Percentiles rank a stretch among this genome's conserved stretches.
Evolutionary conservation across 2,329 filamentous ascomycete genomes (phyloP).

Genomic region (Trichoderma cornu-damae): DNA sequence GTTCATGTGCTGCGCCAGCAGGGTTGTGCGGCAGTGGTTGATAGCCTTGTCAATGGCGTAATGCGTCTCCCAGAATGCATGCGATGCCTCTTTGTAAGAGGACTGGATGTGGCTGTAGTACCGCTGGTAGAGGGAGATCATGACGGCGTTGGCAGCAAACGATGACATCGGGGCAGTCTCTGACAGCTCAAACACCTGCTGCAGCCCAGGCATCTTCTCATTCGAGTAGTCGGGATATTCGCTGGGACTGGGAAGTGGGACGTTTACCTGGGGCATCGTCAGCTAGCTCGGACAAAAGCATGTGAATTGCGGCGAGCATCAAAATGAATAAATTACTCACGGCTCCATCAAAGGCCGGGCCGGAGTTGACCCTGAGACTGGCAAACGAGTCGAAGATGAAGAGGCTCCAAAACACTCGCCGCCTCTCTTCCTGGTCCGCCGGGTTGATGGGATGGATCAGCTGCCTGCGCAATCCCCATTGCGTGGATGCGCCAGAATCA

Average conservation of each 20-base stretch:
- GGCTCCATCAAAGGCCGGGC: not conserved
- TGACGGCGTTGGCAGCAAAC: conserved; percentile 6
- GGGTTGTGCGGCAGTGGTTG: not conserved
- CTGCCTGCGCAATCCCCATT: conserved; percentile 9
- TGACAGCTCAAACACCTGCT: not conserved
- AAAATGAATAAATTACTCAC: not conserved
- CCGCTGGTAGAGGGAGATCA: conserved; percentile 11
- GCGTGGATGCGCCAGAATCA: not conserved
- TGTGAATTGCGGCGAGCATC: too few species aligned
- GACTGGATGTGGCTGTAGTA: conserved; percentile 3
- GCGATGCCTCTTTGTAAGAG: not conserved
- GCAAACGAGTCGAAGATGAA: conserved; percentile 23
- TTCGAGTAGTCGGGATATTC: not conserved
- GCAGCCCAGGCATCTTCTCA: conserved; percentile 4
- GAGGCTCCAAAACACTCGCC: conserved; percentile 24
- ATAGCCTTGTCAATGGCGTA: conserved; percentile 7
- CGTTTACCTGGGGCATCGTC: not conserved
- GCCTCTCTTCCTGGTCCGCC: conserved; percentile 23
- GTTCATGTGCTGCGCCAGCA: conserved; percentile 2
- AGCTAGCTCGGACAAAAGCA: not conserved
- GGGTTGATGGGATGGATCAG: not conserved
- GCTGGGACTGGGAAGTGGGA: not conserved
- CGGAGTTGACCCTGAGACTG: not conserved
- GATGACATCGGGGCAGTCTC: not conserved
- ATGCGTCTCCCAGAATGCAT: conserved; percentile 13